Percentiles rank a stretch among this genome's conserved stretches.
Conservation (phyloP, 2,329 filamentous ascomycete genomes). For the Drechslerella dactyloides region DNA sequence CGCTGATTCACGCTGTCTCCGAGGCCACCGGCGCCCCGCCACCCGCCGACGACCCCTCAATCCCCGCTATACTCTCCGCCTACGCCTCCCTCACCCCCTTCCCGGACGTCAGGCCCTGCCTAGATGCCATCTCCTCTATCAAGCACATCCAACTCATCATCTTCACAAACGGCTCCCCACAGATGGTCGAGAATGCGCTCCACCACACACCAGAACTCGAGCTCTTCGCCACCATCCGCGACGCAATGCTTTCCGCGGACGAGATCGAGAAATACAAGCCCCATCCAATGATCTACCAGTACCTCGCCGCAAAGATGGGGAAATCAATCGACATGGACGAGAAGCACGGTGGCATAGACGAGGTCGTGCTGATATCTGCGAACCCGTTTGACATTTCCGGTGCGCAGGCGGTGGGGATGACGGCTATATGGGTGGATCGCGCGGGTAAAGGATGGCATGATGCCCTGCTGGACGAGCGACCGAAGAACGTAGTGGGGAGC, state of each 20-base stretch:
- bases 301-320: constrained; percentile 62
- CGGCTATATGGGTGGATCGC: constrained; percentile 72
- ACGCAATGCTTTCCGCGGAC: constrained; percentile 65
- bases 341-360: constrained; percentile 58
- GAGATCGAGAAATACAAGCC: constrained; percentile 70
- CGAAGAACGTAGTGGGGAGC: constrained; percentile 38
- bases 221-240: constrained; percentile 58
- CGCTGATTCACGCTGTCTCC: constrained; percentile 69
- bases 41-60: constrained; percentile 33
- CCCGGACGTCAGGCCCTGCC: constrained; percentile 66
- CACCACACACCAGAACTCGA: constrained; percentile 56
- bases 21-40: constrained; percentile 59
- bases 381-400: constrained; percentile 78
- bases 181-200: constrained; percentile 70
- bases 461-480: constrained; percentile 60
- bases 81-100: constrained; percentile 72
- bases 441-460: constrained; percentile 70
- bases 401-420: constrained; percentile 67
- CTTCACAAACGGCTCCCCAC: constrained; percentile 73
- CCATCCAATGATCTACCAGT: constrained; percentile 66
- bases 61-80: constrained; percentile 65
- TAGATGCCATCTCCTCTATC: constrained; percentile 59
- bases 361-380: constrained; percentile 72
- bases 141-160: constrained; percentile 64
- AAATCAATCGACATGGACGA: constrained; percentile 51